phyloP scores from a whole-genome alignment of 1,139 yeast genomes.

The Nakaseomyces uthaithaninus region DNA sequence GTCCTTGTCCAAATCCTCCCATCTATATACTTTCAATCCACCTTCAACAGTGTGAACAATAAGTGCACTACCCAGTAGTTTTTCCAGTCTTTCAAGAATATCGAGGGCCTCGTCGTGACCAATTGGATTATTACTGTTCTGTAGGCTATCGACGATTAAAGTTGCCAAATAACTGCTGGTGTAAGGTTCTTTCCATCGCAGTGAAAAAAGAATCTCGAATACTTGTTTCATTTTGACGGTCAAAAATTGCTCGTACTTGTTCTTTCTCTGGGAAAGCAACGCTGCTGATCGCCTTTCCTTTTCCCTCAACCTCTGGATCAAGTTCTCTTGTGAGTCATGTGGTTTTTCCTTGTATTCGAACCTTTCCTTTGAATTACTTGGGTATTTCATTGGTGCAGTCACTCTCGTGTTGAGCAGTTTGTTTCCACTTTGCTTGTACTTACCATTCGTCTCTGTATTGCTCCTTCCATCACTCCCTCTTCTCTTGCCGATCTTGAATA shows the following conservation, averaged over 20 bases:
- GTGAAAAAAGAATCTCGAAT: conserved; percentile 28
- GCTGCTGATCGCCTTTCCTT: conserved; percentile 26
- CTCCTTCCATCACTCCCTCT: conserved; percentile 12
- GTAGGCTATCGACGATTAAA: conserved; percentile 30
- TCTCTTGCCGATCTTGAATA: conserved; percentile 20
- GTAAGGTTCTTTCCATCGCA: conserved; percentile 29
- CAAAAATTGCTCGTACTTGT: conserved; percentile 36
- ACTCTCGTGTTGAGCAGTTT: conserved; percentile 3
- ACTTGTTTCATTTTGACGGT: conserved; percentile 37
- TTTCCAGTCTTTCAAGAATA: conserved; percentile 23
- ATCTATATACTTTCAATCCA: conserved; percentile 25
- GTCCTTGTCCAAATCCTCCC: conserved; percentile 19
- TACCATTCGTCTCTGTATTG: conserved; percentile 6
- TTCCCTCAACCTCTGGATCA: conserved; percentile 24
- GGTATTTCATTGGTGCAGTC: conserved; percentile 9
- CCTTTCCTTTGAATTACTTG: conserved; percentile 18
- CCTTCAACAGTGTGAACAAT: conserved; percentile 22
- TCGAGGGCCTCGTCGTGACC: conserved; percentile 31
- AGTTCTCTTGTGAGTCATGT: conserved; percentile 19
- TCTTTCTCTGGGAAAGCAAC: conserved; percentile 28
- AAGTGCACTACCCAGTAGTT: conserved; percentile 16
- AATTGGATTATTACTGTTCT: conserved; percentile 31
- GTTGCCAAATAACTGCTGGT: conserved; percentile 28
- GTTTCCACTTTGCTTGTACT: neutral
- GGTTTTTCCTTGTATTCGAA: conserved; percentile 16